Evolutionary conservation across 495 filamentous ascomycete genomes (phyloP), one percentile per base, ranked within the genome.

Genomic region (Daldinia decipiens): DNA sequence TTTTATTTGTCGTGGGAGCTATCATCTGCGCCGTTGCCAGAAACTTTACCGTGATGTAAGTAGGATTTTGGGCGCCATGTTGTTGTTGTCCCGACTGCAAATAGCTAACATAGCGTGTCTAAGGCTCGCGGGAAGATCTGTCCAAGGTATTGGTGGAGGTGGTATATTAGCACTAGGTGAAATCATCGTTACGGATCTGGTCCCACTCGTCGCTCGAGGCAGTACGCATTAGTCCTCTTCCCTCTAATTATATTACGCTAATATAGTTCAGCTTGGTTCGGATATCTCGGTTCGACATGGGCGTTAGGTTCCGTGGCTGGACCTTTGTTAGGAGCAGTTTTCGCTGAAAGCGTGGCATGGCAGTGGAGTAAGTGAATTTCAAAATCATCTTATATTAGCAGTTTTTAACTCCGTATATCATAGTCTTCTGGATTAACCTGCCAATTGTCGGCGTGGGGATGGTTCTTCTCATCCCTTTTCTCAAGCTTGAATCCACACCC

Each of bases 241-340:
- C 19, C 55, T 34, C 19, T 12, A 1, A 2, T 24, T 36, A 13
- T 5, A 24, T 13, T 8, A 36, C 15, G 34, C 34, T 58, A 3
- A 58, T 58, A 38, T 21, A 27, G 19, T 17, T 15, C 13, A 58
- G 55, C 55, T 12, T 58, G 55, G 55, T 58, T 58, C 24, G 55
- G 55, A 38, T 58, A 58, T 58, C 55, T 58, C 19, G 55, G 55
- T 58, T 58, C 55, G 15, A 58, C 34, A 21, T 58, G 55, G 55
- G 55, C 55, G 3, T 58, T 58, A 21, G 55, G 55, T 24, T 58
- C 55, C 3, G 55, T 58, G 3, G 55, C 55, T 12, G 55, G 55
- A 9, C 55, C 55, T 21, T 24, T 58, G 17, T 24, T 58, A 21
- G 55, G 55, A 26, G 8, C 55, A 4, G 55, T 34, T 8, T 58